These are phyloP conservation scores for Chaetothyriales sp. DNA, from an alignment of 2,329 filamentous ascomycete species.

Conservation along the genomic window DNA sequence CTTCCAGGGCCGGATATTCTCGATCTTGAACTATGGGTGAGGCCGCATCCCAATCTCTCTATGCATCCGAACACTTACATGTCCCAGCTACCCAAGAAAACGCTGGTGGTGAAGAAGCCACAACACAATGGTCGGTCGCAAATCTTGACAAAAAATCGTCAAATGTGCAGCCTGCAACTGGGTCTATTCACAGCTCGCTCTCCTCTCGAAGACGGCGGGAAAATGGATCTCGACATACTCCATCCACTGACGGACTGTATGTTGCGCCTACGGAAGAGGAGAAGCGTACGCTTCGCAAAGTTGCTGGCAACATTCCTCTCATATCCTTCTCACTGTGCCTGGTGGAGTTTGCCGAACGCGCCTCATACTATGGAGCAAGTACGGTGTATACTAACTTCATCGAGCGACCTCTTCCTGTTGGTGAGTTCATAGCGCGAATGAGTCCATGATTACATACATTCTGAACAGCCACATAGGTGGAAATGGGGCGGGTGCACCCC, in stretches of 20 bases:
- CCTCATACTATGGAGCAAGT: slow-evolving; percentile 60
- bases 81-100: background rate
- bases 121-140: too few relatives aligned
- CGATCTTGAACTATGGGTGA: background rate
- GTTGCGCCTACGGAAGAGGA: slow-evolving; percentile 26
- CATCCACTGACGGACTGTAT: slow-evolving; percentile 9
- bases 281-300: slow-evolving; percentile 20
- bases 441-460: background rate
- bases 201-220: background rate
- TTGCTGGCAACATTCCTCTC: slow-evolving; percentile 46
- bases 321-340: slow-evolving; percentile 54
- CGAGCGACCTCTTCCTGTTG: slow-evolving; percentile 37
- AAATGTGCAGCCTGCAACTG: background rate
- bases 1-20: background rate
- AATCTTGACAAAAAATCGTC: background rate
- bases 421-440: slow-evolving; percentile 22
- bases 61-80: background rate
- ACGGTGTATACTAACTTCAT: slow-evolving; percentile 53
- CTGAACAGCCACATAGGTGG: slow-evolving; percentile 32
- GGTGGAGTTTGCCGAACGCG: slow-evolving; percentile 60
- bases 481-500: slow-evolving; percentile 29
- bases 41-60: background rate
- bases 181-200: background rate
- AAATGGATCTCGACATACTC: background rate
- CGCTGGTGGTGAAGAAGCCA: background rate